A percentile compares a stretch with the other conserved stretches of the same genome.
phyloP scores from a whole-genome alignment of 768 basidiomycete genomes.

The Kwoniella dejecticola region DNA sequence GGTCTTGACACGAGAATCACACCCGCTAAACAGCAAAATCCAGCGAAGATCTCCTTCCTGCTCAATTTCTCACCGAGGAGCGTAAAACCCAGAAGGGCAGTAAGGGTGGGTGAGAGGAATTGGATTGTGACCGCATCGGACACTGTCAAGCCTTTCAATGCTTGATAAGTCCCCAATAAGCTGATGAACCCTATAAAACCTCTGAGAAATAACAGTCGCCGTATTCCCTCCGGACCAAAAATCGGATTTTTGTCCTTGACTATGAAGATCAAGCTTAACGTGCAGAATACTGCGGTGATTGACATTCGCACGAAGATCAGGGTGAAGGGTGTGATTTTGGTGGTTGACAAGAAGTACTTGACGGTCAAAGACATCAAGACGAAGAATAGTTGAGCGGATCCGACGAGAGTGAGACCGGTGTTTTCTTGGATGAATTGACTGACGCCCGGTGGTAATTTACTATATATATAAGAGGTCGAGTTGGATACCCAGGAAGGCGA shows the following conservation, averaged over 20 bases:
- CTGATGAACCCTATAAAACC: slow-evolving; percentile 73
- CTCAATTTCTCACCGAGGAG: slow-evolving; percentile 67
- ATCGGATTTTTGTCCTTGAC: slow-evolving; percentile 63
- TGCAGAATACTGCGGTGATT: slow-evolving; percentile 62
- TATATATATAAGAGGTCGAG: neutral
- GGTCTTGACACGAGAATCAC: slow-evolving; percentile 82
- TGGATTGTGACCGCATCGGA: slow-evolving; percentile 77
- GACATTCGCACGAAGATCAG: slow-evolving; percentile 66
- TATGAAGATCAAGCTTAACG: slow-evolving; percentile 60
- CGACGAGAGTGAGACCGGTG: slow-evolving; percentile 65
- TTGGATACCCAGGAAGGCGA: neutral
- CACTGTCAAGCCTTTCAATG: slow-evolving; percentile 57
- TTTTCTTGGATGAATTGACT: slow-evolving; percentile 55
- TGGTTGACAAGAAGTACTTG: slow-evolving; percentile 62
- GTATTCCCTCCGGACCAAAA: slow-evolving; percentile 70
- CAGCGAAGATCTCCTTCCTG: slow-evolving; percentile 63
- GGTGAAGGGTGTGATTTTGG: slow-evolving; percentile 52
- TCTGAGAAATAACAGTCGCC: slow-evolving; percentile 63
- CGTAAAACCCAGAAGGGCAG: slow-evolving; percentile 65
- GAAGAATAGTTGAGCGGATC: slow-evolving; percentile 64
- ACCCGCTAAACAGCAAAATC: slow-evolving; percentile 71
- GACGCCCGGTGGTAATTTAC: neutral
- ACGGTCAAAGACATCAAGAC: slow-evolving; percentile 65
- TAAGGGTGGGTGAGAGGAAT: slow-evolving; percentile 71
- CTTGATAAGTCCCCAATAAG: slow-evolving; percentile 61